These are phyloP conservation scores for Ambrosiella xylebori DNA, from an alignment of 2,329 filamentous ascomycete species.

Conservation along the genomic window DNA sequence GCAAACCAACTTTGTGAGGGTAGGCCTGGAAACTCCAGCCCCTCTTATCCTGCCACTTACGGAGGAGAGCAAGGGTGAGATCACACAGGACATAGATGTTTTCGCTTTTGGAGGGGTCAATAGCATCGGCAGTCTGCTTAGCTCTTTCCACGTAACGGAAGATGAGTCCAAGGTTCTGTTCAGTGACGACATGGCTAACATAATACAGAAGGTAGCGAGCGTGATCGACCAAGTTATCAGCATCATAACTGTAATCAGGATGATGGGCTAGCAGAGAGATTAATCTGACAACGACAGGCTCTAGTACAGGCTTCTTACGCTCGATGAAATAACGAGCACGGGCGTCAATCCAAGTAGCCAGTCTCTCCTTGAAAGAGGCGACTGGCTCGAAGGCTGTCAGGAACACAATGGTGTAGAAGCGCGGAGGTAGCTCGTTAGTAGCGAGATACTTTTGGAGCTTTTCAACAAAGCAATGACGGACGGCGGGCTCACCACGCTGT, in stretches of 20 bases:
- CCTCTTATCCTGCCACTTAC: conserved; percentile 71
- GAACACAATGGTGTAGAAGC: conserved; percentile 84
- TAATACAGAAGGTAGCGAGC: conserved; percentile 84
- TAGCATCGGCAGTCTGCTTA: conserved; percentile 73
- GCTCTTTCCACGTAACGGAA: conserved; percentile 84
- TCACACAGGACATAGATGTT: conserved; percentile 78
- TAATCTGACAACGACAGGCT: conserved; percentile 64
- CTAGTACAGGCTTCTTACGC: conserved; percentile 50
- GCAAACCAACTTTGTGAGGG: conserved; percentile 64
- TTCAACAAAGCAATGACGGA: conserved; percentile 63
- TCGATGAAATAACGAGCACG: conserved; percentile 49
- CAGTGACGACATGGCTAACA: conserved; percentile 61
- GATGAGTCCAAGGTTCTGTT: conserved; percentile 74
- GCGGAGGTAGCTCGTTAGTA: conserved; percentile 46
- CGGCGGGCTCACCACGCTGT: conserved; percentile 57
- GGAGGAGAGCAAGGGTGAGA: conserved; percentile 63
- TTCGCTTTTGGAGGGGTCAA: conserved; percentile 49
- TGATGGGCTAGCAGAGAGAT: conserved; percentile 85
- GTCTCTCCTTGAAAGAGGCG: conserved; percentile 51
- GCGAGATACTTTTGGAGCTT: conserved; percentile 85
- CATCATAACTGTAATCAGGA: conserved; percentile 59
- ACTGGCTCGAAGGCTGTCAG: conserved; percentile 81
- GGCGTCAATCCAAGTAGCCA: conserved; percentile 78
- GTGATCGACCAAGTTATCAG: conserved; percentile 61
- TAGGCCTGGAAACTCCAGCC: conserved; percentile 76